Evolutionary conservation across 2,329 filamentous ascomycete genomes (phyloP).

Genomic region (Aspergillus fumigatiaffinis): DNA sequence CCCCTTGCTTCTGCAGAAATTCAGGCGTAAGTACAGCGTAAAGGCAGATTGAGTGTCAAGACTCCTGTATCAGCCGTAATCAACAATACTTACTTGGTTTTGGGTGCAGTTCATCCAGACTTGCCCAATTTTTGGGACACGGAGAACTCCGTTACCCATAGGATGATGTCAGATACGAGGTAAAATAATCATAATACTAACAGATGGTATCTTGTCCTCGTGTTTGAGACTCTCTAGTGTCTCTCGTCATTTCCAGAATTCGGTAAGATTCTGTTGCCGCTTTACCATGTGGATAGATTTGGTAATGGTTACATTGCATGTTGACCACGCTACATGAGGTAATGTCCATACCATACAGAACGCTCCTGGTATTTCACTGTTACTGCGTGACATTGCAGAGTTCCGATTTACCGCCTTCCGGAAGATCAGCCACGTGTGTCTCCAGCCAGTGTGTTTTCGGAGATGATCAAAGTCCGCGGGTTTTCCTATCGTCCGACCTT

Average conservation of each 20-base stretch:
- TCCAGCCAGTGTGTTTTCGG: neutral
- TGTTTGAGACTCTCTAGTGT: too few species aligned
- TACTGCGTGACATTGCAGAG: slow-evolving; percentile 1
- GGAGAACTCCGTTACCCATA: neutral
- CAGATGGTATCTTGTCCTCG: neutral
- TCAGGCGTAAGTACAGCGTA: neutral
- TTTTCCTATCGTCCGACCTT: neutral
- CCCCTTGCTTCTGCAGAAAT: slow-evolving; percentile 5
- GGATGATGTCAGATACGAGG: neutral
- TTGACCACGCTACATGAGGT: neutral
- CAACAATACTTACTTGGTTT: neutral
- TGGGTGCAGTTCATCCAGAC: neutral
- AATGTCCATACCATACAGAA: neutral
- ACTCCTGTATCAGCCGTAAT: neutral
- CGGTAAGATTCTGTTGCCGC: neutral
- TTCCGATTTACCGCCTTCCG: slow-evolving; percentile 15
- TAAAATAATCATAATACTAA: neutral
- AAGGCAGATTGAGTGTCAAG: neutral
- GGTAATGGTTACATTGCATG: neutral
- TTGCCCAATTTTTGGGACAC: neutral
- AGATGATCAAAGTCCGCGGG: neutral
- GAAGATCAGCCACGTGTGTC: slow-evolving; percentile 19
- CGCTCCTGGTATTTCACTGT: neutral
- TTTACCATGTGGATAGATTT: neutral
- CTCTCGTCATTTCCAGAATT: neutral